A percentile compares a stretch with the other conserved stretches of the same genome.
Evolutionary conservation across 306 rosid species (phyloP).

Genomic region (Vigna hirtella): DNA sequence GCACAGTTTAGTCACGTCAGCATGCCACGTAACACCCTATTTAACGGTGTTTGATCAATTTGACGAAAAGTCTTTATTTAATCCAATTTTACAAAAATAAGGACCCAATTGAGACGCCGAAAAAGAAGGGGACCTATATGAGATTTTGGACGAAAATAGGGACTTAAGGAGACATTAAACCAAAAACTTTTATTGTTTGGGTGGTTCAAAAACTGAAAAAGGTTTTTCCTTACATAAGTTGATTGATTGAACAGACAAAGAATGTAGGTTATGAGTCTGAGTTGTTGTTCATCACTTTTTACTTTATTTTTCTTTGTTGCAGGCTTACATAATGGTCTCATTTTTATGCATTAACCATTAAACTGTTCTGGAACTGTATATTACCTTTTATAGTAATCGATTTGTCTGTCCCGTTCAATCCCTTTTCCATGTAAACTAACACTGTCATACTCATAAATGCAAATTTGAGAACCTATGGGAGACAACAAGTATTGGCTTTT

Average conservation of each 20-base stretch:
- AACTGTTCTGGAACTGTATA: slow-evolving; percentile 47
- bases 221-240: not conserved
- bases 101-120: no score
- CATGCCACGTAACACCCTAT: no score
- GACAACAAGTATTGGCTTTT: slow-evolving; percentile 51
- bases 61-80: no score
- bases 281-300: slow-evolving; percentile 10
- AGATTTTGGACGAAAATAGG: no score
- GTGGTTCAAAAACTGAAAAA: slow-evolving; percentile 21
- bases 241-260: slow-evolving; percentile 44
- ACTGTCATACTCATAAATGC: slow-evolving; percentile 54
- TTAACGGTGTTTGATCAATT: no score
- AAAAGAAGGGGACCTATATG: no score
- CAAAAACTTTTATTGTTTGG: not conserved
- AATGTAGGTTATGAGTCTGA: slow-evolving; percentile 36
- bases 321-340: slow-evolving; percentile 43
- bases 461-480: slow-evolving; percentile 41
- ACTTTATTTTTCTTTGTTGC: slow-evolving; percentile 36
- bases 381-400: slow-evolving; percentile 39
- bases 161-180: no score
- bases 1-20: no score
- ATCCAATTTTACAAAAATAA: no score
- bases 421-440: slow-evolving; percentile 52
- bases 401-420: slow-evolving; percentile 45
- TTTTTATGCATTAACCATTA: slow-evolving; percentile 39